A percentile compares a stretch with the other conserved stretches of the same genome.
phyloP scores from a whole-genome alignment of 2,329 filamentous ascomycete genomes.

The Fusarium acutatum region DNA sequence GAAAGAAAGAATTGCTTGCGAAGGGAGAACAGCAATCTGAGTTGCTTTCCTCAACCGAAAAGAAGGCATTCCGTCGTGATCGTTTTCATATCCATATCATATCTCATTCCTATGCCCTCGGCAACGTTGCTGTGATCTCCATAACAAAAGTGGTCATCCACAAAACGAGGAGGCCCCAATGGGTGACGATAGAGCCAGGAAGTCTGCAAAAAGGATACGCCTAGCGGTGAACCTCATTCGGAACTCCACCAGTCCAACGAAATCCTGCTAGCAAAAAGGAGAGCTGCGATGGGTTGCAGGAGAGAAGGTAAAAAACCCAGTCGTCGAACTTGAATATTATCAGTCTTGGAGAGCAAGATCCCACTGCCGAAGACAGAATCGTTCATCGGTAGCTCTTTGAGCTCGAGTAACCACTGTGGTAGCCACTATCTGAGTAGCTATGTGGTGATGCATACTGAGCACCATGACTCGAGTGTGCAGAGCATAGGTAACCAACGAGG shows the following conservation, averaged over 20 bases:
- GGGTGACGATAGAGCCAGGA: constrained; percentile 3
- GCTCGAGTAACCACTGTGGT: constrained; percentile 59
- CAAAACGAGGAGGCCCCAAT: constrained; percentile 7
- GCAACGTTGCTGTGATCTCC: constrained; percentile 39
- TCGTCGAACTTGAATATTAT: constrained; percentile 53
- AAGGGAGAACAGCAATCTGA: neutral
- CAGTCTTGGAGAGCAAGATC: constrained; percentile 53
- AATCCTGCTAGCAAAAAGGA: constrained; percentile 58
- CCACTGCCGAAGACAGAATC: constrained; percentile 61
- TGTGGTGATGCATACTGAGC: constrained; percentile 52
- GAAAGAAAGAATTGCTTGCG: neutral
- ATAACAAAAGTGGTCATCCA: constrained; percentile 15
- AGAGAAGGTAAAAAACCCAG: constrained; percentile 61
- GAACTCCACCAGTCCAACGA: constrained; percentile 51
- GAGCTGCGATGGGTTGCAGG: constrained; percentile 57
- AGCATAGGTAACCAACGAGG: constrained; percentile 83
- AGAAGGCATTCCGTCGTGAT: constrained; percentile 29
- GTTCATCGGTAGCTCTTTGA: constrained; percentile 61
- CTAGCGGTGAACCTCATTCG: constrained; percentile 25
- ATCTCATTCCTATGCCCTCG: constrained; percentile 44
- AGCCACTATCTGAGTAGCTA: constrained; percentile 64
- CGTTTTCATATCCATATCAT: constrained; percentile 36
- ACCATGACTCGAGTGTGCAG: constrained; percentile 44
- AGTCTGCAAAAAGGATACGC: constrained; percentile 5
- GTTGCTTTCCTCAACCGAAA: neutral